Percentiles rank a stretch among this genome's conserved stretches.
These are phyloP conservation scores for Avena eriantha DNA, from an alignment of 176 grass and related monocot genomes.

Conservation along the genomic window DNA sequence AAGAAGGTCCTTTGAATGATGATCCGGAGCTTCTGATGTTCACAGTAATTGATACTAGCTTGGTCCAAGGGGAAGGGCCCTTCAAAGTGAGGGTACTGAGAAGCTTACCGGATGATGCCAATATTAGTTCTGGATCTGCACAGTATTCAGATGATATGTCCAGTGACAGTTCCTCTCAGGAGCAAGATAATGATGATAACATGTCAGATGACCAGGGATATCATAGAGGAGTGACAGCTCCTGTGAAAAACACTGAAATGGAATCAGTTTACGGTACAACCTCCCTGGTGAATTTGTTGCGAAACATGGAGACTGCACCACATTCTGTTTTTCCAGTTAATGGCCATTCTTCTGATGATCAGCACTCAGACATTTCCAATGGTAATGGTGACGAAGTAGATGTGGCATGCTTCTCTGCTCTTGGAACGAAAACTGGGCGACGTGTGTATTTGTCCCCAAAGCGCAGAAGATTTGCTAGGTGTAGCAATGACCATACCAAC, in stretches of 20 bases:
- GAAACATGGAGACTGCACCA: background rate
- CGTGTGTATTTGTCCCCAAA: constrained; percentile 66
- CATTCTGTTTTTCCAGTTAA: constrained; percentile 20
- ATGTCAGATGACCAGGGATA: constrained; percentile 33
- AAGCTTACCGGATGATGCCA: constrained; percentile 51
- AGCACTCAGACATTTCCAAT: constrained; percentile 6
- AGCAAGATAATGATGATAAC: constrained; percentile 50
- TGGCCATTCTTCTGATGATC: constrained; percentile 40
- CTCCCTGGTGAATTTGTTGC: background rate
- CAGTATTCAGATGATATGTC: constrained; percentile 18
- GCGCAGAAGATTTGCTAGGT: constrained; percentile 52
- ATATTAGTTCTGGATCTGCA: constrained; percentile 37
- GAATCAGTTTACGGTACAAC: constrained; percentile 9
- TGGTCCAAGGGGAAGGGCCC: constrained; percentile 48
- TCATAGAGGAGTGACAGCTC: constrained; percentile 31
- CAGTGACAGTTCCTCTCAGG: constrained; percentile 41
- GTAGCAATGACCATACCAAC: constrained; percentile 45
- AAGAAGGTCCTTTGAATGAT: constrained; percentile 36
- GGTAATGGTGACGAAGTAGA: constrained; percentile 10
- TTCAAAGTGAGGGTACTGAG: constrained; percentile 58
- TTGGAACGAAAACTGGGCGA: constrained; percentile 48
- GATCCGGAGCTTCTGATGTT: constrained; percentile 54
- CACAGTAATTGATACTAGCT: constrained; percentile 73
- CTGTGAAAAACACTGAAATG: constrained; percentile 1
- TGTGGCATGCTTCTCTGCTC: background rate